A percentile compares a stretch with the other conserved stretches of the same genome.
phyloP scores from a whole-genome alignment of 2,329 filamentous ascomycete genomes.

The Penicillium sclerotigenum region DNA sequence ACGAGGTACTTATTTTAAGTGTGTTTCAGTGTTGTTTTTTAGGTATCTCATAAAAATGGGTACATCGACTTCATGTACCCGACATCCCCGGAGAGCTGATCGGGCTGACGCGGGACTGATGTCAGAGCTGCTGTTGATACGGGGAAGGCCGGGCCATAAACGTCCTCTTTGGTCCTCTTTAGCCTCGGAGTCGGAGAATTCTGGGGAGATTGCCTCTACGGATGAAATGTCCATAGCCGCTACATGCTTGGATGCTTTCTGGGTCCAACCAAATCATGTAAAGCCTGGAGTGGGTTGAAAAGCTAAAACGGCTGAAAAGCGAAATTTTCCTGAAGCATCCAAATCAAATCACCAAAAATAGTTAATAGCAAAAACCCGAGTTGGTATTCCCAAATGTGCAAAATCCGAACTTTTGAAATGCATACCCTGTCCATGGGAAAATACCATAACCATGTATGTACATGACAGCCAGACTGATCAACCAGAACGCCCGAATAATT shows the following conservation, averaged over 20 bases:
- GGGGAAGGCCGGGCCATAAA: slow-evolving; percentile 26
- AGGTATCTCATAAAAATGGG: slow-evolving; percentile 2
- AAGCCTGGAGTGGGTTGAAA: neutral
- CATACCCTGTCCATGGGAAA: slow-evolving; percentile 10
- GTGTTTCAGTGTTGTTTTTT: accelerated
- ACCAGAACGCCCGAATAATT: slow-evolving; percentile 17
- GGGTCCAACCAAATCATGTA: neutral
- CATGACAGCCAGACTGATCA: slow-evolving; percentile 13
- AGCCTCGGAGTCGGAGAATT: slow-evolving; percentile 28
- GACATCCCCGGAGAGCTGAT: slow-evolving; percentile 29
- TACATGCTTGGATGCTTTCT: neutral
- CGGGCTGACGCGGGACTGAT: slow-evolving; percentile 45
- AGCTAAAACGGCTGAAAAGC: neutral
- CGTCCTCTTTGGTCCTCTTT: slow-evolving; percentile 14
- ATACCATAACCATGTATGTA: slow-evolving; percentile 14
- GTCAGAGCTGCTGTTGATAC: slow-evolving; percentile 31
- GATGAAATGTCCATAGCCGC: slow-evolving; percentile 22
- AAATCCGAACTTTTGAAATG: slow-evolving; percentile 16
- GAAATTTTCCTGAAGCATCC: neutral
- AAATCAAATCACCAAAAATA: slow-evolving; percentile 4
- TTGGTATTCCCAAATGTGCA: slow-evolving; percentile 8
- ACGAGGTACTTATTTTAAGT: neutral
- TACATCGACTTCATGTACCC: slow-evolving; percentile 10
- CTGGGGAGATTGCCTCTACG: slow-evolving; percentile 25
- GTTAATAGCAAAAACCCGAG: neutral